Conservation (phyloP, 352 stramenopile genomes). For the Phytophthora pseudosyringae region DNA sequence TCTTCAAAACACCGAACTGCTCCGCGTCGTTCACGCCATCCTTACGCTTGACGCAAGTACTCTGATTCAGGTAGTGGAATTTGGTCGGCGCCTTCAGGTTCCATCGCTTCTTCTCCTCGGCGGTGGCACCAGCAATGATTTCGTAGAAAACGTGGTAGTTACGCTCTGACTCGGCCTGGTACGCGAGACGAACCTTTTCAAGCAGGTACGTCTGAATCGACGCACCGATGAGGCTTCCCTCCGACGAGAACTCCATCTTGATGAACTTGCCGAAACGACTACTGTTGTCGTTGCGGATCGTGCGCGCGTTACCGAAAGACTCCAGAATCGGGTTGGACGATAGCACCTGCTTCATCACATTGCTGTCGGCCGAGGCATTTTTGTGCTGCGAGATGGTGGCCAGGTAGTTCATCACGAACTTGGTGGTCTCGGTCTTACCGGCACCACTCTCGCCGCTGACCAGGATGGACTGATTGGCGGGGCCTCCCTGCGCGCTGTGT, state of each 20-base stretch:
- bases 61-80: conserved; percentile 93
- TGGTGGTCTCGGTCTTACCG: conserved; percentile 97
- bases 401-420: conserved; percentile 96
- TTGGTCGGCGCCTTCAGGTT: conserved; percentile 55
- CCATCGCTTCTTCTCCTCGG: conserved; percentile 72
- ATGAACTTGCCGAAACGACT: conserved; percentile 98
- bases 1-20: conserved; percentile 86
- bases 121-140: conserved; percentile 80
- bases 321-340: conserved; percentile 99
- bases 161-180: conserved; percentile 92
- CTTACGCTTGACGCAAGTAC: conserved; percentile 82
- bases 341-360: conserved; percentile 94
- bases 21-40: conserved; percentile 91
- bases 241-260: conserved; percentile 93
- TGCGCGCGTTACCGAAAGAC: conserved; percentile 98
- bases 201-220: conserved; percentile 97
- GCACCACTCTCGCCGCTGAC: conserved; percentile 94
- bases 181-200: conserved; percentile 95
- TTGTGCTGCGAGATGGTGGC: conserved; percentile 88
- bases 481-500: conserved; percentile 32
- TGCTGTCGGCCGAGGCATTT: conserved; percentile 55
- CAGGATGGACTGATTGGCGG: conserved; percentile 91
- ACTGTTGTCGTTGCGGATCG: conserved; percentile 97
- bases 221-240: conserved; percentile 85
- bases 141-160: conserved; percentile 99